phyloP scores from a whole-genome alignment of 345 rosid species.

The Populus davidiana region DNA sequence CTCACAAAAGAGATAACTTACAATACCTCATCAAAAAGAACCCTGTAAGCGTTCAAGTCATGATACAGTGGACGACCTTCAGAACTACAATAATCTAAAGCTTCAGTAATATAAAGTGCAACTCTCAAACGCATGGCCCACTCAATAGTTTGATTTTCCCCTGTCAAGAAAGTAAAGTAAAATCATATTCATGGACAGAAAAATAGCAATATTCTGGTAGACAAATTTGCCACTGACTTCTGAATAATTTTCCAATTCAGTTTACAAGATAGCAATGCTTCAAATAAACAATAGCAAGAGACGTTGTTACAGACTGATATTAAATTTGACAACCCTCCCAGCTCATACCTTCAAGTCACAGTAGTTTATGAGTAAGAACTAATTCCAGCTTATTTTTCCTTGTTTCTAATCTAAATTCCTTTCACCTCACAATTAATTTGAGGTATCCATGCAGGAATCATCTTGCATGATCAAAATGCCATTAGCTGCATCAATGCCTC shows the following conservation, averaged over 20 bases:
- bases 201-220: background rate
- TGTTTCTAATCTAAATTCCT: background rate
- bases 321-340: background rate
- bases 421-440: background rate
- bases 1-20: background rate
- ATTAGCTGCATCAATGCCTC: background rate
- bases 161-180: conserved; percentile 36
- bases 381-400: background rate
- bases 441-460: background rate
- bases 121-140: conserved; percentile 79
- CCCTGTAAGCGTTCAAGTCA: conserved; percentile 74
- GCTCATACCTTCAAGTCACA: background rate
- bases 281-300: background rate
- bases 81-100: conserved; percentile 62
- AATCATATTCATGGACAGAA: background rate
- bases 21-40: conserved; percentile 82
- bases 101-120: conserved; percentile 70
- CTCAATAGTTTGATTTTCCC: conserved; percentile 71
- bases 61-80: conserved; percentile 69
- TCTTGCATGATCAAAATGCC: background rate
- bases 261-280: background rate
- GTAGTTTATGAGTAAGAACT: background rate
- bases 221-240: background rate
- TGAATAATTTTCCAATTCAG: background rate
- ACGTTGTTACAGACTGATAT: background rate